Conservation (phyloP, 1,139 yeast genomes). For the Scheffersomyces illinoinensis region DNA sequence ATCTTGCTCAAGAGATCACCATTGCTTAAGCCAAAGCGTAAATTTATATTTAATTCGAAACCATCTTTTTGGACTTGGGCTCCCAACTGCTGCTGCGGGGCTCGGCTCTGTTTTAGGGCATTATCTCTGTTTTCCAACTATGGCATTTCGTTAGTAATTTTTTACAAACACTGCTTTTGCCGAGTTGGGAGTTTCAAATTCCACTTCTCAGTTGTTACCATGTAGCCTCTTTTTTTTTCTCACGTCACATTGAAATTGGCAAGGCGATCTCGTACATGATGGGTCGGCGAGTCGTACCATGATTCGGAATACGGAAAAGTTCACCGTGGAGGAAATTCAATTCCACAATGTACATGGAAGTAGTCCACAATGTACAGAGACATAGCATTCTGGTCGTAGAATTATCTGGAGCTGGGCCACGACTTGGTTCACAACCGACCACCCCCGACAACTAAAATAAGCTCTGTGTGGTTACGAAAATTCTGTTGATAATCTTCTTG, state of each 20-base stretch:
- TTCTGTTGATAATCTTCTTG: not conserved
- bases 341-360: not conserved
- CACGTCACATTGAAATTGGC: not conserved
- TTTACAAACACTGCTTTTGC: not conserved
- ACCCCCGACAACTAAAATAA: not conserved
- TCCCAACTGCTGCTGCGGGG: not conserved
- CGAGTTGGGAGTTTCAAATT: not conserved
- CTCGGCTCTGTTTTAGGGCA: not conserved
- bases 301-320: not conserved
- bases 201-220: not conserved
- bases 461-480: not conserved
- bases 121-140: not conserved
- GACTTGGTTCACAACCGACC: not conserved
- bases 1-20: not conserved
- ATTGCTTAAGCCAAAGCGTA: not conserved
- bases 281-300: not conserved
- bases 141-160: not conserved
- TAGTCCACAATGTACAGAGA: too few relatives aligned
- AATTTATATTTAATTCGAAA: not conserved
- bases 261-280: not conserved
- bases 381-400: not conserved
- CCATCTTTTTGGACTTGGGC: not conserved
- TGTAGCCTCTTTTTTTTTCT: not conserved
- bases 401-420: not conserved
- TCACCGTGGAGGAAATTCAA: not conserved